Evolutionary conservation across 169 alveolate genomes (phyloP), one percentile per base, ranked within the genome.

Genomic region (Haemoproteus tartakovskyi): DNA sequence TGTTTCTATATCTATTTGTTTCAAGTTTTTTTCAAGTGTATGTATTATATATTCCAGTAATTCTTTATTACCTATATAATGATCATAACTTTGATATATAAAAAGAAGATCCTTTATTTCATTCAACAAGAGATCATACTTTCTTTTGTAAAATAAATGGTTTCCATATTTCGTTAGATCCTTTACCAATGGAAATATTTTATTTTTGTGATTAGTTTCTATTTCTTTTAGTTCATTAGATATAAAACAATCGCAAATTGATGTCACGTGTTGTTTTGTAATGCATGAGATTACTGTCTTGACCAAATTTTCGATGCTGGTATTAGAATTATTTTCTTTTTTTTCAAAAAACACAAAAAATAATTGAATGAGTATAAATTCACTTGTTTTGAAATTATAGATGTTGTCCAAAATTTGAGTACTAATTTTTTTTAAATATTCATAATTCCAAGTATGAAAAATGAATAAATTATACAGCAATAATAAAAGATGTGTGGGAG

Each of bases 321-420:
- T n/a, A n/a, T n/a, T n/a, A n/a, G n/a, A n/a, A 8, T 52, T 38
- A 0, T 47, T 12, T 19, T n/a, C 24, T 27, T 36, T 33, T 11
- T 11, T 48, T 48, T 70, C 74, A 41, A 56, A 70, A 56, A 30
- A 56, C n/a, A 56, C 21, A 43, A 43, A 70, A 70, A 70, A 70
- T 19, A 70, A 33, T 24, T 70, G 84, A 40, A 70, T 45, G 40
- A 70, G 33, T 12, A 70, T 19, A 27, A 70, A 48, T 21, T 70
- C 84, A 41, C 38, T 54, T 0, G 84, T 70, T 47, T 70, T 70
- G 50, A 70, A 70, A 45, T 70, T 70, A 56, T 56, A 70, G 33
- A 70, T 52, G 22, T 52, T 70, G 24, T 70, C 57, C 30, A 56
- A 24, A 21, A 70, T 43, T 43, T 70, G 78, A n/a, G 52, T 62